phyloP scores from a whole-genome alignment of 106 monocot genomes.

The Phalaenopsis equestris region DNA sequence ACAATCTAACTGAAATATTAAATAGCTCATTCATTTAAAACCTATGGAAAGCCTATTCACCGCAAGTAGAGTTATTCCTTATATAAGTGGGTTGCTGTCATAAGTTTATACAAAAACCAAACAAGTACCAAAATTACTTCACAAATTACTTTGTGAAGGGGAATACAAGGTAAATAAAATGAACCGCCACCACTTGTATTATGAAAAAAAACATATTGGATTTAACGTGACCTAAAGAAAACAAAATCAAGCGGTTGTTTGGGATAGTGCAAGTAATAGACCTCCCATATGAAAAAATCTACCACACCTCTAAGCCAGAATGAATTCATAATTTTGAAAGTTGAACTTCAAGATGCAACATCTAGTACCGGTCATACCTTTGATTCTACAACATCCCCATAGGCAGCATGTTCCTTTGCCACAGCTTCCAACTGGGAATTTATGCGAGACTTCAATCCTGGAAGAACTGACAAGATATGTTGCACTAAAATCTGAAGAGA shows the following conservation, averaged over 20 bases:
- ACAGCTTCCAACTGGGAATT: constrained; percentile 81
- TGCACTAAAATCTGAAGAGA: constrained; percentile 79
- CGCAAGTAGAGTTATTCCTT: neutral
- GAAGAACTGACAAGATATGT: constrained; percentile 84
- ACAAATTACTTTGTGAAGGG: neutral
- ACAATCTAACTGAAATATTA: neutral
- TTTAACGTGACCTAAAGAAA: neutral
- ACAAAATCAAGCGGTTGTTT: neutral
- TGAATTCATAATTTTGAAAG: neutral
- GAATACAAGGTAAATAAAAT: neutral
- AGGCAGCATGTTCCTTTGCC: constrained; percentile 80
- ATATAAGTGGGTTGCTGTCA: neutral
- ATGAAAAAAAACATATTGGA: neutral
- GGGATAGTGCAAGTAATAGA: neutral
- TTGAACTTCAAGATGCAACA: neutral
- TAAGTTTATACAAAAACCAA: neutral
- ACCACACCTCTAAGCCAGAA: neutral
- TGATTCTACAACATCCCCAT: constrained; percentile 86
- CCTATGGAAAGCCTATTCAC: neutral
- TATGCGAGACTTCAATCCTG: constrained; percentile 82
- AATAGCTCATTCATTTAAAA: neutral
- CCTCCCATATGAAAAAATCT: neutral
- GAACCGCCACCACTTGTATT: neutral
- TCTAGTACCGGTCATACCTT: constrained; percentile 37
- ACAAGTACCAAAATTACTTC: neutral